phyloP scores from a whole-genome alignment of 106 monocot species.

The Dactylorhiza incarnata region DNA sequence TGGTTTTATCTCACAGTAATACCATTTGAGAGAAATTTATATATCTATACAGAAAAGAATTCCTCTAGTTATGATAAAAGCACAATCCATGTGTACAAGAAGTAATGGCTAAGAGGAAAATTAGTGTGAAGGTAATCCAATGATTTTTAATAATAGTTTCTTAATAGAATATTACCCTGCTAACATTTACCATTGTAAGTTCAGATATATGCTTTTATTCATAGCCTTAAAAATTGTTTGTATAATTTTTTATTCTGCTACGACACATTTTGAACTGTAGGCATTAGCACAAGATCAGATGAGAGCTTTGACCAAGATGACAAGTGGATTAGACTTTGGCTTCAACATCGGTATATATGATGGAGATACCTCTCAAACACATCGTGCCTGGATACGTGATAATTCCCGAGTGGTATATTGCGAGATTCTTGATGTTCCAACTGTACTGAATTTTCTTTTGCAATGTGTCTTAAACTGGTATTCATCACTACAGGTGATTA shows the following conservation, averaged over 20 bases:
- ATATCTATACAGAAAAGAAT: too few species aligned
- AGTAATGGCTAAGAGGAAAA: too few species aligned
- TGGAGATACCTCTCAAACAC: slow-evolving; percentile 68
- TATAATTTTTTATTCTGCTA: neutral
- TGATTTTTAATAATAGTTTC: neutral
- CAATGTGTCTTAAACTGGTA: neutral
- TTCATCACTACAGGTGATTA: slow-evolving; percentile 67
- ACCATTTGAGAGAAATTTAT: too few species aligned
- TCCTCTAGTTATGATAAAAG: too few species aligned
- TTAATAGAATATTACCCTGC: neutral
- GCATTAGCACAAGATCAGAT: slow-evolving; percentile 96
- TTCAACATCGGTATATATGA: slow-evolving; percentile 72
- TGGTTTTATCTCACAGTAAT: too few species aligned
- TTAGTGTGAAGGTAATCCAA: too few species aligned
- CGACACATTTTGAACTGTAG: slow-evolving; percentile 17
- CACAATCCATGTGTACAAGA: too few species aligned
- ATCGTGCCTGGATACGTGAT: slow-evolving; percentile 59
- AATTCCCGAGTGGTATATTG: slow-evolving; percentile 66
- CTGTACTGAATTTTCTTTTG: neutral
- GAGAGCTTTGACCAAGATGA: slow-evolving; percentile 66
- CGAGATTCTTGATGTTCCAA: neutral
- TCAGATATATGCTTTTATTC: neutral
- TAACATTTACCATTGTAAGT: neutral
- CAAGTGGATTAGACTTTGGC: slow-evolving; percentile 23
- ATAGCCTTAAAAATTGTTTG: neutral